phyloP scores from a whole-genome alignment of 805 yeast species.

The Saturnispora sekii region DNA sequence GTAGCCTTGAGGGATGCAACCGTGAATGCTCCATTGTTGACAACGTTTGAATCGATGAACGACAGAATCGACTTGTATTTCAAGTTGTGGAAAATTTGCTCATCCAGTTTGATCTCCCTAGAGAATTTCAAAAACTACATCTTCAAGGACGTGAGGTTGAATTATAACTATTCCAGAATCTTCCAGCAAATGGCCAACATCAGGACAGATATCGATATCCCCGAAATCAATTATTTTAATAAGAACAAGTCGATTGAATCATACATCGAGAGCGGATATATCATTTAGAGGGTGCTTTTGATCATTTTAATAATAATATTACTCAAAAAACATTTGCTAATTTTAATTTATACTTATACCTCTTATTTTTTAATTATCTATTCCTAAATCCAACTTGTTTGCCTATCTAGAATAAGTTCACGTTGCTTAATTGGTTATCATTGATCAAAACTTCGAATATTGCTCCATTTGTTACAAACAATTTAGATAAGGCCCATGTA shows the following conservation, averaged over 20 bases:
- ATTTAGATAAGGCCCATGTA: constrained; percentile 28
- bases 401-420: constrained; percentile 18
- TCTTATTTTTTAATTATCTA: background rate
- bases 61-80: constrained; percentile 46
- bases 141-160: constrained; percentile 35
- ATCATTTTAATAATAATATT: background rate
- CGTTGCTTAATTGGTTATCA: constrained; percentile 20
- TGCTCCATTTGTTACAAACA: constrained; percentile 19
- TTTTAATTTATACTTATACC: background rate
- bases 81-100: constrained; percentile 42
- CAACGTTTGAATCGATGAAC: constrained; percentile 23
- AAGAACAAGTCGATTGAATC: constrained; percentile 23
- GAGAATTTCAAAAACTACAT: constrained; percentile 38
- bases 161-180: constrained; percentile 31
- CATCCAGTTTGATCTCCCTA: constrained; percentile 37
- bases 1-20: constrained; percentile 76
- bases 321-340: background rate
- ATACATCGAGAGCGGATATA: constrained; percentile 23
- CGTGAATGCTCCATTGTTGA: constrained; percentile 32
- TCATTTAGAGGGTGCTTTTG: background rate
- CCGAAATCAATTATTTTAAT: constrained; percentile 30
- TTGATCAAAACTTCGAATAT: constrained; percentile 27
- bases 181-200: constrained; percentile 29
- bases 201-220: constrained; percentile 32
- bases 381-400: background rate